A percentile compares a stretch with the other conserved stretches of the same genome.
Evolutionary conservation across 441 rosid species (phyloP).

Genomic region (Adansonia gregorii): DNA sequence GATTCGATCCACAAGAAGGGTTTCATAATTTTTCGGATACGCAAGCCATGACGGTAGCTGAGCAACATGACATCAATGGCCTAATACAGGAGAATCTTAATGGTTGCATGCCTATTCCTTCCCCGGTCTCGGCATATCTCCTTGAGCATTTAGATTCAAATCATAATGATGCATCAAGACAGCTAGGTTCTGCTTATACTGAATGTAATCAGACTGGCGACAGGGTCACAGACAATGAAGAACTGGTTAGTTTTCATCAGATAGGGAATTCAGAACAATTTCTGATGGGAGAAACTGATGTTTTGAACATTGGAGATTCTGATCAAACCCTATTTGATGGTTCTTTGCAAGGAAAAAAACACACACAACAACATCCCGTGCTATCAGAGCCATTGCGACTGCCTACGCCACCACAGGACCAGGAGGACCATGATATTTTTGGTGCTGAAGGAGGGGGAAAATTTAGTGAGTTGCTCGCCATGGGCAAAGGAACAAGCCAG

Average conservation of each 20-base stretch:
- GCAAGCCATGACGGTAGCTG: constrained; percentile 8
- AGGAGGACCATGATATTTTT: neutral
- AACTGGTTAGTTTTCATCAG: neutral
- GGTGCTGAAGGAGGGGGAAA: constrained; percentile 13
- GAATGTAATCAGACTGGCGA: neutral
- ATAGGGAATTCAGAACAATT: constrained; percentile 26
- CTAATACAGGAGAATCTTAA: constrained; percentile 19
- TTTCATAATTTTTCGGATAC: constrained; percentile 6
- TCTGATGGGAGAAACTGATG: neutral
- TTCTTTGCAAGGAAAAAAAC: neutral
- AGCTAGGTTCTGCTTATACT: neutral
- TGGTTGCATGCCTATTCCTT: constrained; percentile 15
- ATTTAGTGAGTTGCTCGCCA: constrained; percentile 5
- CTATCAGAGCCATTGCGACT: constrained; percentile 10
- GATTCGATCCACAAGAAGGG: constrained; percentile 25
- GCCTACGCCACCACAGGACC: constrained; percentile 13
- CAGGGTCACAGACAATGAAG: neutral
- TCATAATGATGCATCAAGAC: neutral
- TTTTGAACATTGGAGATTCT: constrained; percentile 20
- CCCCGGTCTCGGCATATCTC: constrained; percentile 11
- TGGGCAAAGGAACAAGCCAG: neutral
- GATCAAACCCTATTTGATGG: neutral
- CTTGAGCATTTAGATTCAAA: constrained; percentile 16
- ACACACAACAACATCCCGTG: neutral
- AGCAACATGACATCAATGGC: constrained; percentile 22